These are phyloP conservation scores for Neurospora sp. DNA, from an alignment of 495 filamentous ascomycete genomes.

Conservation along the genomic window DNA sequence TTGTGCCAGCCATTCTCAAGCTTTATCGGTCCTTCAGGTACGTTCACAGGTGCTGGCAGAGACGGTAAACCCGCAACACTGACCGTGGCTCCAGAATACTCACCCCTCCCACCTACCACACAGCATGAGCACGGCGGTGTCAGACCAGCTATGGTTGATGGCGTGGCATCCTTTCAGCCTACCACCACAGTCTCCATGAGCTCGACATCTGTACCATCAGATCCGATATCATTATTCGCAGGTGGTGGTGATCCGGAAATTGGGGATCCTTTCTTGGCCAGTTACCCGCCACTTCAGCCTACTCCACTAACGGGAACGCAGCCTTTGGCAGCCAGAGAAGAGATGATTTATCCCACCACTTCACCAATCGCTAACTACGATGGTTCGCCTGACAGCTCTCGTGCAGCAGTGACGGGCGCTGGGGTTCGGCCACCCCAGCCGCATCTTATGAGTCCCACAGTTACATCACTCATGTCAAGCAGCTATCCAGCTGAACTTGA, in stretches of 20 bases:
- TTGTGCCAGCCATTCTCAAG: conserved; percentile 31
- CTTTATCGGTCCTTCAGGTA: conserved; percentile 27
- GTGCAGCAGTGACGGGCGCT: background rate
- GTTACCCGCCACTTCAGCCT: conserved; percentile 32
- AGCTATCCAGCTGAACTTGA: conserved; percentile 2
- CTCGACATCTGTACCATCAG: conserved; percentile 12
- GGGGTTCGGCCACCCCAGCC: conserved; percentile 5
- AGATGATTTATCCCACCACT: conserved; percentile 35
- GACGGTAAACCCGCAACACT: conserved; percentile 1
- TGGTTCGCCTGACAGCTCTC: conserved; percentile 4
- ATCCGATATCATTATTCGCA: conserved; percentile 17
- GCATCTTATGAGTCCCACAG: conserved; percentile 1
- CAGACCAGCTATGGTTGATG: conserved; percentile 20
- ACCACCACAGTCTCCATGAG: conserved; percentile 14
- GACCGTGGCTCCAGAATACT: conserved; percentile 13
- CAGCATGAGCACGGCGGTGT: conserved; percentile 22
- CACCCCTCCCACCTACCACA: conserved; percentile 23
- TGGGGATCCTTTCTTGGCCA: conserved; percentile 26
- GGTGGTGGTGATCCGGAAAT: conserved; percentile 23
- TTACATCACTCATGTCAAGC: conserved; percentile 1
- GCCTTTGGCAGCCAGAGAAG: conserved; percentile 28
- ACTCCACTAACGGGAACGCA: conserved; percentile 25
- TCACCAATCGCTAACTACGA: conserved; percentile 20
- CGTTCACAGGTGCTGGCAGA: background rate
- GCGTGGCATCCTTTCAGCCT: conserved; percentile 17